These are phyloP conservation scores for Musa balbisiana DNA, from an alignment of 202 grass and related monocot species.

Conservation along the genomic window DNA sequence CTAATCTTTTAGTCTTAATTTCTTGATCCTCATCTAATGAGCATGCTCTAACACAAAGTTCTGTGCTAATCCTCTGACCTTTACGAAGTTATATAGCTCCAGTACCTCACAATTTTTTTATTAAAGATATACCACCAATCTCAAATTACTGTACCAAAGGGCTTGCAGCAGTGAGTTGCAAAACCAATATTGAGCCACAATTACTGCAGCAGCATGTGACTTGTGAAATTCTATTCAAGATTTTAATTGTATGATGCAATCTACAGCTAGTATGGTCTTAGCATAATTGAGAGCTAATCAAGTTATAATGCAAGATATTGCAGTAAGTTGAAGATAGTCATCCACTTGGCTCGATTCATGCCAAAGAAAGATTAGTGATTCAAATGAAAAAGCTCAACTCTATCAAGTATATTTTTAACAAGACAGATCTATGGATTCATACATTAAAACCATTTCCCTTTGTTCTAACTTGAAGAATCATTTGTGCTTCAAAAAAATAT, in stretches of 20 bases:
- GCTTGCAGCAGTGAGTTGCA: no score
- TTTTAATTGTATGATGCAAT: background rate
- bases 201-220: no score
- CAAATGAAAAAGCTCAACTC: background rate
- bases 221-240: no score
- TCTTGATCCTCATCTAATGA: no score
- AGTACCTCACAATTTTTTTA: no score
- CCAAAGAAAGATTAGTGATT: constrained; percentile 4
- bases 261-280: background rate
- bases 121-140: no score
- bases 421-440: background rate
- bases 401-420: background rate
- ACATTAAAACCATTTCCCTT: background rate
- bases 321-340: background rate
- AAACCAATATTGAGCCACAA: no score
- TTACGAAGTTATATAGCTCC: no score
- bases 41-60: no score
- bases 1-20: no score
- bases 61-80: no score
- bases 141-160: no score
- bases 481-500: background rate
- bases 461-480: background rate
- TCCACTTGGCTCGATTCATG: background rate
- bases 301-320: background rate
- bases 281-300: background rate